Base-by-base conservation (phyloP, 169 alveolate species). In the Sarcocystis neurona region DNA sequence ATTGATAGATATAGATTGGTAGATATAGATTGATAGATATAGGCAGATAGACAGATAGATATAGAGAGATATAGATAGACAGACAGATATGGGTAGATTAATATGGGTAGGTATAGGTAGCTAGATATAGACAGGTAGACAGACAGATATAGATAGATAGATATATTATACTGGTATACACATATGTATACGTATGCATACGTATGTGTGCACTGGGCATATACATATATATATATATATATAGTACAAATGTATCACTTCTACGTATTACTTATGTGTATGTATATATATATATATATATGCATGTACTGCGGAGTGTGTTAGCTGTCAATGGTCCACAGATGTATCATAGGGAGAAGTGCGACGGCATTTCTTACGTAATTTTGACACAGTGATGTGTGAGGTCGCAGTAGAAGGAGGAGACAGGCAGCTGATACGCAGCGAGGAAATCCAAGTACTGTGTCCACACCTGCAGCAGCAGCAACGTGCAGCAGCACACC, bases 381-480 rank as follows among this genome's bases (percentile, higher is more conserved):
- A 86, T 70, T 48, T 86, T 86, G 56, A 86, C 30, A 3, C 53
- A 80, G 44, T 56, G 79, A 34, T 48, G 34, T n/a, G 91, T 10
- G 70, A 44, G 15, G 79, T 74, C 46, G 86, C 91, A 86, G 86
- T 74, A 86, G 60, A 47, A 86, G 30, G 91, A 53, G 39, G 50
- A 53, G 15, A 86, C 85, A 0, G 91, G 91, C 68, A 86, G 91
- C 63, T 41, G 48, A 44, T 86, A 70, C 50, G 79, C 53, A 20
- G 91, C 37, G 44, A 74, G 48, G 70, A 86, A 86, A 34, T 82
- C 66, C 53, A 86, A 44, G 70, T 86, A 86, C 86, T 53, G 77
- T 50, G 48, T 53, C 91, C 79, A 78, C 47, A 74, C 86, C 91
- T 86, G 79, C 4, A 44, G 80, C 48, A 72, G 41, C 39, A 68